Evolutionary conservation across 2,329 filamentous ascomycete genomes (phyloP), one percentile per base, ranked within the genome.

Genomic region (Cordyceps cateniannulata): DNA sequence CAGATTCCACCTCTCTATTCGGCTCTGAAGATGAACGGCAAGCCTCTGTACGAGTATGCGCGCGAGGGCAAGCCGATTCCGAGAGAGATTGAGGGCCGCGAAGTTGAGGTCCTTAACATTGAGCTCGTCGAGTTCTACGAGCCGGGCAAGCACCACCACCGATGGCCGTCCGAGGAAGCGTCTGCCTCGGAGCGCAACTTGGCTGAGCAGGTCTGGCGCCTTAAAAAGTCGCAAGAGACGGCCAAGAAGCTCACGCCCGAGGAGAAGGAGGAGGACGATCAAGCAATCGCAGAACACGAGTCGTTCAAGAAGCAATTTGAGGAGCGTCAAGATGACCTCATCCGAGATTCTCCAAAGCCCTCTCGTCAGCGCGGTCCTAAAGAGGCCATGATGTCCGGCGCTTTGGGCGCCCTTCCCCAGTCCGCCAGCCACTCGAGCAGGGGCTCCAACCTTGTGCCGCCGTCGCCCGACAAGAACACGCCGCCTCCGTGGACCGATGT

Each of bases 11-110:
- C 93, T 6, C 84, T 99, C 22, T 99, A 93, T 75, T 96, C 91
- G 32, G 95, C 95, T 10, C 80, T 98, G 63, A 93, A 93, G 73
- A 91, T 97, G 73, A 85, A 97, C 66, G 95, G 95, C 2, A 97
- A 97, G 79, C 89, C 91, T 38, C 81, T 97, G 53, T 99, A 99
- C 72, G 93, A 99, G 75, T 98, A 98, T 74, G 95, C 95, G 22
- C 83, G 95, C 53, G 91, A 93, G 72, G 95, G 95, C 18, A 91
- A 89, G 69, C 85, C 90, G 40, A 87, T 96, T 18, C 95, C 95
- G 0, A 81, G 88, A 60, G 89, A 96, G 72, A 95, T 99, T 62
- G 81, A 92, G 71, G 85, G 89, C 59, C 80, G 93, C 61, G 84
- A 89, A 2, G 90, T 98, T 44, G 86, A 91, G 57, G 90, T 96